A percentile compares a stretch with the other conserved stretches of the same genome.
phyloP scores from a whole-genome alignment of 345 rosid genomes.

The Corchorus olitorius region DNA sequence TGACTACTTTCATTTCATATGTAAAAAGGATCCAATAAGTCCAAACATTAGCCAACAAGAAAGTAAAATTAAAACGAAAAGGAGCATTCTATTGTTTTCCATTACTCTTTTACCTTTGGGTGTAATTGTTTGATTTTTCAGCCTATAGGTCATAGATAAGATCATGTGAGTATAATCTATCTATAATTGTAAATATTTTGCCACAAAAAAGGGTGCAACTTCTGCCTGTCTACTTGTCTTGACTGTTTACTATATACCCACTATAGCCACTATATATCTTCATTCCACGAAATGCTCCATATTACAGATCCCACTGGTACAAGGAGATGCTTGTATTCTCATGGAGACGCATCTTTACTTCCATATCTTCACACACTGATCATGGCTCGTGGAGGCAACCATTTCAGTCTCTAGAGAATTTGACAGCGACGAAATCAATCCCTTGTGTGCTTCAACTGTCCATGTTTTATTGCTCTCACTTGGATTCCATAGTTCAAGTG shows the following conservation, averaged over 20 bases:
- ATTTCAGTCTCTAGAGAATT: constrained; percentile 24
- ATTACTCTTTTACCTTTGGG: background rate
- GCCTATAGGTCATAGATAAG: background rate
- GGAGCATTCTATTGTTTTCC: background rate
- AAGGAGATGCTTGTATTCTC: background rate
- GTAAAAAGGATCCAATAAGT: background rate
- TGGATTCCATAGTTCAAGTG: constrained; percentile 41
- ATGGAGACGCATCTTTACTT: constrained; percentile 12
- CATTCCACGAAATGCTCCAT: background rate
- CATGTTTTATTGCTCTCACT: constrained; percentile 24
- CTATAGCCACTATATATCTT: background rate
- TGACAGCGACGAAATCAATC: constrained; percentile 30
- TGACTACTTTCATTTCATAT: background rate
- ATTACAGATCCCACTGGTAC: background rate
- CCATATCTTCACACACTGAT: constrained; percentile 38
- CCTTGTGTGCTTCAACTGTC: constrained; percentile 32
- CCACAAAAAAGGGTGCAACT: background rate
- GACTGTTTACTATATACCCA: background rate
- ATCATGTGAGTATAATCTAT: background rate
- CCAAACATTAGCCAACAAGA: background rate
- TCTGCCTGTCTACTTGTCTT: background rate
- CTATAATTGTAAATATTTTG: background rate
- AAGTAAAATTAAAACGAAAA: background rate
- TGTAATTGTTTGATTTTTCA: background rate
- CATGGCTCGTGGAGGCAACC: constrained; percentile 41